Conservation (phyloP, 2,329 filamentous ascomycete genomes). For the Fusarium nelsonii region DNA sequence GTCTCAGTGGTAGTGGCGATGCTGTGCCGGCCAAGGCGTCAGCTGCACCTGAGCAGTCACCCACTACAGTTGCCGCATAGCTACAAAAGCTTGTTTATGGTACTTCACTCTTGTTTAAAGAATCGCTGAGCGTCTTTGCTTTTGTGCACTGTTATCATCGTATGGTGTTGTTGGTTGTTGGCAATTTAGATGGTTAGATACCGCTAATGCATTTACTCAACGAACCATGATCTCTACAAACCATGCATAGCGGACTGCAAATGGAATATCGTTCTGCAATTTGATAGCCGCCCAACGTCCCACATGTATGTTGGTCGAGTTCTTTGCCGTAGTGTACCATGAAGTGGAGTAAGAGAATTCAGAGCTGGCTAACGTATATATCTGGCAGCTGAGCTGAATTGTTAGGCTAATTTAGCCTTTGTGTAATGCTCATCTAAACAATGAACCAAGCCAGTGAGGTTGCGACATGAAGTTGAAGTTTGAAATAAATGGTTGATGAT, state of each 20-base stretch:
- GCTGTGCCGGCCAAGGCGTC: neutral
- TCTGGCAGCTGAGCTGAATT: no score
- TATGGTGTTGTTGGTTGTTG: neutral
- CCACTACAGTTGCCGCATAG: slow-evolving; percentile 1
- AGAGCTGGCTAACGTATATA: no score
- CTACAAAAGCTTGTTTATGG: neutral
- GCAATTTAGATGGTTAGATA: neutral
- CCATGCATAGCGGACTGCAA: neutral
- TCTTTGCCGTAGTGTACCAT: no score
- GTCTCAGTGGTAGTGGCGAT: neutral
- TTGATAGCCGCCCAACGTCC: neutral
- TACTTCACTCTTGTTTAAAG: no score
- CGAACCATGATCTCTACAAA: neutral
- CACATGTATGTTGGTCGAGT: no score
- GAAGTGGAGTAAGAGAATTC: no score
- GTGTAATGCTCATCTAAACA: no score
- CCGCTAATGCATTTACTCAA: neutral
- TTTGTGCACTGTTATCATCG: neutral
- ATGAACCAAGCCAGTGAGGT: no score
- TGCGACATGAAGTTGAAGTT: no score
- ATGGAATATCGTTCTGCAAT: neutral
- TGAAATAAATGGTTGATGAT: no score
- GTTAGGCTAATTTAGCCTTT: no score
- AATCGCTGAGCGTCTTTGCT: no score
- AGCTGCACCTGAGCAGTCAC: neutral